A percentile compares a stretch with the other conserved stretches of the same genome.
These are phyloP conservation scores for Pythium folliculosum DNA, from an alignment of 352 stramenopile species.

Conservation along the genomic window DNA sequence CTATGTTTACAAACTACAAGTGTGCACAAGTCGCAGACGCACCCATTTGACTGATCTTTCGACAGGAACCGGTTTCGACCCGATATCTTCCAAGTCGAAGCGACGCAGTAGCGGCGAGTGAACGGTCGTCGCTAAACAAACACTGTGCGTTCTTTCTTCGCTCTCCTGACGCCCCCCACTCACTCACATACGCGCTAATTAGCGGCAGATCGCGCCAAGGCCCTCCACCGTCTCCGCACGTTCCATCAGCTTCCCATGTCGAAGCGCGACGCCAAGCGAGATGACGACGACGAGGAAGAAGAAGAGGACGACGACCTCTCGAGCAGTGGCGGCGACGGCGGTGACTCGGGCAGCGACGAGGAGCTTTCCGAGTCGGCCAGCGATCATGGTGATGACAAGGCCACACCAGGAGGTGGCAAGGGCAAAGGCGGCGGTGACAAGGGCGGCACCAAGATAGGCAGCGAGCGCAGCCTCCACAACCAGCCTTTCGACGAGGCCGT, in stretches of 20 bases:
- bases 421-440: conserved; percentile 3
- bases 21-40: conserved; percentile 23
- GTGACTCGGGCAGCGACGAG: conserved; percentile 60
- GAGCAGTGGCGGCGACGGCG: conserved; percentile 47
- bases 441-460: conserved; percentile 32
- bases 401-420: conserved; percentile 11
- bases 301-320: conserved; percentile 44
- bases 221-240: not conserved
- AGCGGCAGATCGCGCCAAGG: not conserved
- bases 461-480: conserved; percentile 62
- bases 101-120: conserved; percentile 15
- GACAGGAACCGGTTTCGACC: not conserved
- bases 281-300: conserved; percentile 34
- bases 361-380: conserved; percentile 73
- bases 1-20: conserved; percentile 2
- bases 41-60: conserved; percentile 2
- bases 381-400: conserved; percentile 40
- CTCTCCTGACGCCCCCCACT: not conserved
- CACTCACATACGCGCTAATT: not conserved
- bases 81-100: conserved; percentile 19
- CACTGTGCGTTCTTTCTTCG: not conserved
- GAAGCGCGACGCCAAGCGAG: conserved; percentile 58
- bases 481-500: conserved; percentile 87
- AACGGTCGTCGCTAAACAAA: conserved; percentile 18
- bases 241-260: conserved; percentile 39